Evolutionary conservation across 2,329 filamentous ascomycete genomes (phyloP).

Genomic region (Aureobasidium sp.): DNA sequence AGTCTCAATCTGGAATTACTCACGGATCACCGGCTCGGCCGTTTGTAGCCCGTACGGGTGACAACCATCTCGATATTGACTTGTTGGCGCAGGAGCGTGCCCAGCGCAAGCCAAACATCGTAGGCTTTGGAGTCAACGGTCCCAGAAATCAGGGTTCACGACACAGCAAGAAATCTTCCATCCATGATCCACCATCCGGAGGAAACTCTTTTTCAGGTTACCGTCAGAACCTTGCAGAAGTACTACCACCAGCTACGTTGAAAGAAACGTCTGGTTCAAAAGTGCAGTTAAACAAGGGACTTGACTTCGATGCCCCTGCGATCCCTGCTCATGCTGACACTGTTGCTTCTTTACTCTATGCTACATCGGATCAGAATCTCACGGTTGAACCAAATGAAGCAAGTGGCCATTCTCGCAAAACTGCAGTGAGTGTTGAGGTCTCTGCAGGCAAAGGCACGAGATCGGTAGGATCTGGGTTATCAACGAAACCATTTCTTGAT

Average conservation of each 20-base stretch:
- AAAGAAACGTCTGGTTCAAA: not conserved
- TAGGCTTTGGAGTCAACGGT: constrained; percentile 22
- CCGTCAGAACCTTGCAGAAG: not conserved
- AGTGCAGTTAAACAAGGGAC: not conserved
- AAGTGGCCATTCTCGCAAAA: not conserved
- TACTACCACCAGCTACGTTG: too few species aligned
- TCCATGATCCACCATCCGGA: not conserved
- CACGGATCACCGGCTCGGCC: not conserved
- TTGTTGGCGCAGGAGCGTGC: not conserved
- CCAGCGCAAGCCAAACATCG: constrained; percentile 21
- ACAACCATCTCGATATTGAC: not conserved
- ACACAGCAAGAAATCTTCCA: not conserved
- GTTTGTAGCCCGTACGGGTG: not conserved
- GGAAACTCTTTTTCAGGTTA: not conserved
- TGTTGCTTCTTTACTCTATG: not conserved
- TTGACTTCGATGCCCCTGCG: not conserved
- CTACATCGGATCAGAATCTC: too few species aligned
- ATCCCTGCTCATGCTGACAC: too few species aligned
- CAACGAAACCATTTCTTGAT: not conserved
- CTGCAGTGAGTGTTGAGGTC: not conserved
- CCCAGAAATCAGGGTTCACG: constrained; percentile 26
- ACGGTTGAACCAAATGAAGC: not conserved
- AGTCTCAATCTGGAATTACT: not conserved
- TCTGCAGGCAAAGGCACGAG: not conserved
- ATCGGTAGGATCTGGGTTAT: not conserved